Percentiles rank a stretch among this genome's conserved stretches.
Conservation (phyloP, 2,329 filamentous ascomycete species). For the Botrytis elliptica region DNA sequence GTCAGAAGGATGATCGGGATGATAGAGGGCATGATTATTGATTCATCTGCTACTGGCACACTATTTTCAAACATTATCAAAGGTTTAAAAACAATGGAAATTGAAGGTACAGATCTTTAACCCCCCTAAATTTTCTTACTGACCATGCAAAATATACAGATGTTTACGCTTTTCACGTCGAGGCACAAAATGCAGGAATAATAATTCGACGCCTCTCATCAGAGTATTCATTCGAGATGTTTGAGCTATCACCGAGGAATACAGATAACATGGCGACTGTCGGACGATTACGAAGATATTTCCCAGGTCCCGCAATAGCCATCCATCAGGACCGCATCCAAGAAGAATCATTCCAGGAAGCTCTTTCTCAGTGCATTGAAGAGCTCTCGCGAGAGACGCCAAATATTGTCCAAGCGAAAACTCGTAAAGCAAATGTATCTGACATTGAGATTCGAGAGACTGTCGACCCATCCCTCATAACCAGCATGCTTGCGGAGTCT, state of each 20-base stretch:
- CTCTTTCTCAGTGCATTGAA: slow-evolving; percentile 25
- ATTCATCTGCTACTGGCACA: not conserved
- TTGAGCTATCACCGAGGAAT: slow-evolving; percentile 48
- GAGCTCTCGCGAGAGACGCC: slow-evolving; percentile 22
- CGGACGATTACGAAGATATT: slow-evolving; percentile 45
- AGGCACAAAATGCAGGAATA: slow-evolving; percentile 48
- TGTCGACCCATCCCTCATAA: slow-evolving; percentile 50
- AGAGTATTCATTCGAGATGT: slow-evolving; percentile 41
- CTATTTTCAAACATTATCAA: not conserved
- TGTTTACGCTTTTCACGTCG: slow-evolving; percentile 43
- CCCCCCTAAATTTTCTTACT: not conserved
- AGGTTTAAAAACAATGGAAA: not conserved
- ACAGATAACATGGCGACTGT: slow-evolving; percentile 40
- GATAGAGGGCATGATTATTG: not conserved
- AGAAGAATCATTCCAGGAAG: slow-evolving; percentile 27
- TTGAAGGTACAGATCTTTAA: not conserved
- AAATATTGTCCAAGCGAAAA: slow-evolving; percentile 15
- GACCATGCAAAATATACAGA: slow-evolving; percentile 21
- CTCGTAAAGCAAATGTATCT: slow-evolving; percentile 36
- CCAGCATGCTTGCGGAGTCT: slow-evolving; percentile 49
- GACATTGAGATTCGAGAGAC: slow-evolving; percentile 51
- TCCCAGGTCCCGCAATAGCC: slow-evolving; percentile 43
- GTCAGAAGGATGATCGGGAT: slow-evolving; percentile 1
- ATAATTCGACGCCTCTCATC: slow-evolving; percentile 40
- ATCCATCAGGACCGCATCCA: not conserved